A percentile compares a stretch with the other conserved stretches of the same genome.
Conservation (phyloP, 345 rosid species). For the Moringa oleifera region DNA sequence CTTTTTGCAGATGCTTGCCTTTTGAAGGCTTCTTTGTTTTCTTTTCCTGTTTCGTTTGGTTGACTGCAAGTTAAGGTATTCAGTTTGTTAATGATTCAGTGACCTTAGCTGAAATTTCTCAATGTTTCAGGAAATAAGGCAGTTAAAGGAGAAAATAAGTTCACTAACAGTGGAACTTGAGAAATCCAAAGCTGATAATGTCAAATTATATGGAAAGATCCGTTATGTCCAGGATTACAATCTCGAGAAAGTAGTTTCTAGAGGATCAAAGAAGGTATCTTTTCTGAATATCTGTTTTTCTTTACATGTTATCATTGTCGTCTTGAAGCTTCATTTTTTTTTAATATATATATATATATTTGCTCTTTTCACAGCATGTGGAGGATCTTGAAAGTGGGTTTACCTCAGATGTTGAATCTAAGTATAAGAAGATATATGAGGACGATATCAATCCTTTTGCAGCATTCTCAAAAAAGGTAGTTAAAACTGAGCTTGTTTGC, state of each 20-base stretch:
- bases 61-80: not conserved
- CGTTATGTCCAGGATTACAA: slow-evolving; percentile 96
- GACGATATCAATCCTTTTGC: slow-evolving; percentile 98
- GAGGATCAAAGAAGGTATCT: slow-evolving; percentile 89
- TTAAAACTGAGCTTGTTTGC: slow-evolving; percentile 4
- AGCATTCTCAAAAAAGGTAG: slow-evolving; percentile 93
- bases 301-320: slow-evolving; percentile 5
- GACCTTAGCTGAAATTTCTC: slow-evolving; percentile 5
- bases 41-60: slow-evolving; percentile 4
- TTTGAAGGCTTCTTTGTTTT: too few species aligned
- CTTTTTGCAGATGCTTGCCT: not conserved
- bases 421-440: slow-evolving; percentile 96
- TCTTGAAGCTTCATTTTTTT: slow-evolving; percentile 11
- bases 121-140: slow-evolving; percentile 73
- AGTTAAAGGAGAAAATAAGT: slow-evolving; percentile 79
- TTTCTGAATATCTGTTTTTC: not conserved
- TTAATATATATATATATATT: too few species aligned
- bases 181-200: slow-evolving; percentile 93
- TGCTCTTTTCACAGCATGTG: slow-evolving; percentile 41
- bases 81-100: not conserved
- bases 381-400: slow-evolving; percentile 97
- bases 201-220: slow-evolving; percentile 91
- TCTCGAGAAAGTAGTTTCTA: slow-evolving; percentile 84
- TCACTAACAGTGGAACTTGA: slow-evolving; percentile 67
- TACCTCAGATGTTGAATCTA: slow-evolving; percentile 87